Percentiles rank a stretch among this genome's conserved stretches.
phyloP scores from a whole-genome alignment of 2,329 filamentous ascomycete species.

The Ophiostoma australiae region DNA sequence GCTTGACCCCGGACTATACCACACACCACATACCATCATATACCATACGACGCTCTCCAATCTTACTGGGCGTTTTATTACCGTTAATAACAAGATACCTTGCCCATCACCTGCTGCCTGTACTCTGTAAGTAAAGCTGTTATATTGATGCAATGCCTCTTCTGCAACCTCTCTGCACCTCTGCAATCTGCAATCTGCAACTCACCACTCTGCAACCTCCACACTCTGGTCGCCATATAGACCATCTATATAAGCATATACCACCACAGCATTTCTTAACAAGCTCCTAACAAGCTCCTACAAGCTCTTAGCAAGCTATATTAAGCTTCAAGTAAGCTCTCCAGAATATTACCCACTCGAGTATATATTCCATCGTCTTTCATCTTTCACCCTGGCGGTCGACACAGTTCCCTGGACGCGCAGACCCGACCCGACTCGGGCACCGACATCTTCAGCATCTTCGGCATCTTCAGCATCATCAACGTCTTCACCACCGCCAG shows the following conservation, averaged over 20 bases:
- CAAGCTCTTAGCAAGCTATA: too few species aligned
- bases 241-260: background rate
- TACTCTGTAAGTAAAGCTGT: background rate
- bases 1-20: conserved; percentile 1
- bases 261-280: background rate
- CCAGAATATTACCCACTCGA: background rate
- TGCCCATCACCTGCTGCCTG: background rate
- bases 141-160: background rate
- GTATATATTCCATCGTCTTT: background rate
- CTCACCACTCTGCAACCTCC: background rate
- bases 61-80: background rate
- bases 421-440: background rate
- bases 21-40: background rate
- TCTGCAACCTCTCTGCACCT: background rate
- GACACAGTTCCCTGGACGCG: conserved; percentile 27
- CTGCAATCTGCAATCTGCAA: background rate
- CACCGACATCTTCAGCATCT: background rate
- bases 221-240: background rate
- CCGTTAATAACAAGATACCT: background rate
- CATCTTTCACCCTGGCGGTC: conserved; percentile 30
- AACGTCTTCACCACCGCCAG: background rate
- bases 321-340: background rate
- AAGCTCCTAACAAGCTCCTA: background rate
- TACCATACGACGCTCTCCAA: background rate
- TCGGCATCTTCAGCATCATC: background rate